Evolutionary conservation across 225 moss, liverwort and hornwort species (phyloP).

Genomic region (Sphagnum contortum): DNA sequence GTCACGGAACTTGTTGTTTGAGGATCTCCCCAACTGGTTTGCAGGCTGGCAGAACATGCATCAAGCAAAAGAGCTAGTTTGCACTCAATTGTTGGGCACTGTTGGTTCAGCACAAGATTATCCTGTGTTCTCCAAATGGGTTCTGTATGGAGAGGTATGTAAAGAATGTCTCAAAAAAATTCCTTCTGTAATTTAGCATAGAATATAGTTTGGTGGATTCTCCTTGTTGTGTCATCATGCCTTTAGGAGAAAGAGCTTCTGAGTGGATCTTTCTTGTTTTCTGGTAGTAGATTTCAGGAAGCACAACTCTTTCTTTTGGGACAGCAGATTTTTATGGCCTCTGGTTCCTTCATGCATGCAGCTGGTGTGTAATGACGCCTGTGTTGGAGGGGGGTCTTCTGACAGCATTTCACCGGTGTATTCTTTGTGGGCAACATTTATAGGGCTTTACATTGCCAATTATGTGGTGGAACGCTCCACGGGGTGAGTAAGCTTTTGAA

Average conservation of each 20-base stretch:
- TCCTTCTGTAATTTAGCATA: background rate
- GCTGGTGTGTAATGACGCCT: constrained; percentile 87
- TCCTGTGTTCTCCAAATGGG: constrained; percentile 99
- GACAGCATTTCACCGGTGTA: constrained; percentile 96
- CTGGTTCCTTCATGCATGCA: constrained; percentile 18
- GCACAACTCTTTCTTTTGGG: too few relatives aligned
- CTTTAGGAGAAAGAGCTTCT: too few relatives aligned
- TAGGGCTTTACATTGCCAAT: constrained; percentile 92
- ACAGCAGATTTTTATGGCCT: background rate
- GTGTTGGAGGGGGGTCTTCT: constrained; percentile 59
- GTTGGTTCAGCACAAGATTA: constrained; percentile 98
- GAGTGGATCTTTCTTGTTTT: too few relatives aligned
- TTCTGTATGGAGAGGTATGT: constrained; percentile 93
- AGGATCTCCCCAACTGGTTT: constrained; percentile 78
- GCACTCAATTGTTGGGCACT: constrained; percentile 92
- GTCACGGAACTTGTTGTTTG: constrained; percentile 58
- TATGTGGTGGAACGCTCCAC: constrained; percentile 99
- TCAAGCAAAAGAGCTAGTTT: constrained; percentile 87
- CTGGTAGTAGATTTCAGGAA: too few relatives aligned
- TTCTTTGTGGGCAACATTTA: constrained; percentile 98
- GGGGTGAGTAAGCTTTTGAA: constrained; percentile 36
- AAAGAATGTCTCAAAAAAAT: background rate
- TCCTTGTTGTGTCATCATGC: too few relatives aligned
- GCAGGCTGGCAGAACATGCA: constrained; percentile 79
- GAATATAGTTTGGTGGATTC: background rate